Conservation (phyloP, 2,329 filamentous ascomycete genomes). For the Pseudocercospora crystallina region DNA sequence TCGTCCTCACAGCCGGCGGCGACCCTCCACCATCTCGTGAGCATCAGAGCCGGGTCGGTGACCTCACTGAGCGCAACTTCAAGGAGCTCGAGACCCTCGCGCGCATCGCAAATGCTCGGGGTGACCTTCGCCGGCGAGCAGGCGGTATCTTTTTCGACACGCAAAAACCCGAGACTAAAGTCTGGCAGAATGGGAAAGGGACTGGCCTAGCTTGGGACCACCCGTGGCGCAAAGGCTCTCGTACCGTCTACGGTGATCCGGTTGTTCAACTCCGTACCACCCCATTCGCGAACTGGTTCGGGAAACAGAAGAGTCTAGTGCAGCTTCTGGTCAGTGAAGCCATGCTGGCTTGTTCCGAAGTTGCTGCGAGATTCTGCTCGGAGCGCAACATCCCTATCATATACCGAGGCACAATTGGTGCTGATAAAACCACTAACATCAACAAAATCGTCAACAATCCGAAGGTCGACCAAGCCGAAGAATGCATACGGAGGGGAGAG, state of each 20-base stretch:
- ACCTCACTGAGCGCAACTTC: constrained; percentile 28
- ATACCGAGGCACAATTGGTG: constrained; percentile 43
- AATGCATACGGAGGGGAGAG: constrained; percentile 39
- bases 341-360: constrained; percentile 58
- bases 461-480: constrained; percentile 35
- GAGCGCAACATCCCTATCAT: constrained; percentile 53
- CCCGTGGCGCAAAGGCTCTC: constrained; percentile 39
- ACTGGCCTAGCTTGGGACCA: constrained; percentile 41
- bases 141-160: constrained; percentile 41
- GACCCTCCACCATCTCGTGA: constrained; percentile 22
- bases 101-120: constrained; percentile 36
- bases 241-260: constrained; percentile 45
- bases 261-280: constrained; percentile 40
- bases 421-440: constrained; percentile 34
- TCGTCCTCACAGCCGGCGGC: constrained; percentile 37
- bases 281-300: constrained; percentile 37
- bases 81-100: constrained; percentile 39
- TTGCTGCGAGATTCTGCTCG: constrained; percentile 54
- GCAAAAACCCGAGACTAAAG: constrained; percentile 32
- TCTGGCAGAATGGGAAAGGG: constrained; percentile 36
- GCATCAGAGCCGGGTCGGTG: constrained; percentile 19
- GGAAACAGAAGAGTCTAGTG: constrained; percentile 11
- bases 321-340: constrained; percentile 43
- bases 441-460: neutral
- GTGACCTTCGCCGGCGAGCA: constrained; percentile 34